Conservation (phyloP, 306 rosid species). For the Cucurbita pepo region DNA sequence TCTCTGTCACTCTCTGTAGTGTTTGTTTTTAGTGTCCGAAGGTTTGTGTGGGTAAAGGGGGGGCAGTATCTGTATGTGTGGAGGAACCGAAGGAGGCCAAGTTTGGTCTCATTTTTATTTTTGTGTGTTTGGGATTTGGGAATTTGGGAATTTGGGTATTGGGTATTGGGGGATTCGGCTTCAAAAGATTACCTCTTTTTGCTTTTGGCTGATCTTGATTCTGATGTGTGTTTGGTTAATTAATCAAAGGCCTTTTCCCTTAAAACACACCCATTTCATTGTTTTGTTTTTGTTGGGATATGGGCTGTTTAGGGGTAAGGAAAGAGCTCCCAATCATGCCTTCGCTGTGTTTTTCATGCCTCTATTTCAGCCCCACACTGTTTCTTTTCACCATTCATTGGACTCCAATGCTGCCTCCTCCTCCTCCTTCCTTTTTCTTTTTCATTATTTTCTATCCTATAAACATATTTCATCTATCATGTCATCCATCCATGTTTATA, state of each 20-base stretch:
- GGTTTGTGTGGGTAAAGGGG: conserved; percentile 20
- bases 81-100: conserved; percentile 14
- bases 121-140: not conserved
- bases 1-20: conserved; percentile 7
- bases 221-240: not conserved
- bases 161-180: not conserved
- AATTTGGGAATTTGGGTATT: not conserved
- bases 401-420: not conserved
- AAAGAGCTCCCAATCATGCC: not conserved
- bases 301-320: not conserved
- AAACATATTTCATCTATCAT: too few species aligned
- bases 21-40: conserved; percentile 11
- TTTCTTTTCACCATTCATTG: not conserved
- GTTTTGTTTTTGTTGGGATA: not conserved
- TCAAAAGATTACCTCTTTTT: not conserved
- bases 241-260: not conserved
- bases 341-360: not conserved
- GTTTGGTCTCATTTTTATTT: conserved; percentile 12
- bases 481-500: too few species aligned
- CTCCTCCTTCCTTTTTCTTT: not conserved
- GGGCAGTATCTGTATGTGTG: conserved; percentile 15
- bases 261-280: not conserved
- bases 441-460: too few species aligned
- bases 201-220: not conserved
- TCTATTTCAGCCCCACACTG: not conserved